phyloP scores from a whole-genome alignment of 2,329 filamentous ascomycete species.

The Nemania sp. region DNA sequence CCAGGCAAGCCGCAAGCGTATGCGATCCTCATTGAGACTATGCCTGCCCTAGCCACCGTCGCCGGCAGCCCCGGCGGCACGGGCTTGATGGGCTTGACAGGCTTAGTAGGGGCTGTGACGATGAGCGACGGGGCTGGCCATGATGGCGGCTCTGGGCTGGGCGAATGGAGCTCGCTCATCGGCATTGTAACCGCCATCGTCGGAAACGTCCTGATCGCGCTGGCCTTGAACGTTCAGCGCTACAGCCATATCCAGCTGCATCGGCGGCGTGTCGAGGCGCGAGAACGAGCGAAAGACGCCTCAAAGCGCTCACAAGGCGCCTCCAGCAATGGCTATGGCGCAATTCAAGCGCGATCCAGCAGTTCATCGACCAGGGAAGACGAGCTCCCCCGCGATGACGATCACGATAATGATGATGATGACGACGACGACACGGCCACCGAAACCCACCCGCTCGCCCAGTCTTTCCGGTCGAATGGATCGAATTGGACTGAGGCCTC shows the following conservation, averaged over 20 bases:
- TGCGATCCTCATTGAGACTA: constrained; percentile 21
- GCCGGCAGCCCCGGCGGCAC: constrained; percentile 20
- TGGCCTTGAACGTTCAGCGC: constrained; percentile 93
- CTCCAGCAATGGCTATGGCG: constrained; percentile 36
- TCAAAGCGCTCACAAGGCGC: constrained; percentile 49
- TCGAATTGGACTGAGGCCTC: constrained; percentile 45
- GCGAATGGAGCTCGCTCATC: constrained; percentile 89
- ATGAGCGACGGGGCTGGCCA: constrained; percentile 36
- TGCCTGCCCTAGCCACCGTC: constrained; percentile 27
- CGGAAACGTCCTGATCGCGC: constrained; percentile 90
- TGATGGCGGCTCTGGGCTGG: constrained; percentile 51
- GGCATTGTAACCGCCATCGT: constrained; percentile 91
- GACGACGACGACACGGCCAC: constrained; percentile 42
- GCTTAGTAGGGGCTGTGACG: constrained; percentile 20
- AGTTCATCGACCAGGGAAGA: constrained; percentile 42
- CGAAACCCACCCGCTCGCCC: constrained; percentile 57
- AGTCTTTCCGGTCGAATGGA: constrained; percentile 52
- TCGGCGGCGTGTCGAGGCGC: constrained; percentile 64
- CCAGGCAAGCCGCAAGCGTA: not conserved
- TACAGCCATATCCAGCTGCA: constrained; percentile 90
- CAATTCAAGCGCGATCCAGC: constrained; percentile 31
- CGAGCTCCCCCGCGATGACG: no score
- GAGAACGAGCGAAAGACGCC: constrained; percentile 58
- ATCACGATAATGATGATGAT: no score
- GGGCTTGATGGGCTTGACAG: not conserved